Percentiles rank a stretch among this genome's conserved stretches.
phyloP scores from a whole-genome alignment of 2,329 filamentous ascomycete genomes.

The Pestalotiopsis sp. region DNA sequence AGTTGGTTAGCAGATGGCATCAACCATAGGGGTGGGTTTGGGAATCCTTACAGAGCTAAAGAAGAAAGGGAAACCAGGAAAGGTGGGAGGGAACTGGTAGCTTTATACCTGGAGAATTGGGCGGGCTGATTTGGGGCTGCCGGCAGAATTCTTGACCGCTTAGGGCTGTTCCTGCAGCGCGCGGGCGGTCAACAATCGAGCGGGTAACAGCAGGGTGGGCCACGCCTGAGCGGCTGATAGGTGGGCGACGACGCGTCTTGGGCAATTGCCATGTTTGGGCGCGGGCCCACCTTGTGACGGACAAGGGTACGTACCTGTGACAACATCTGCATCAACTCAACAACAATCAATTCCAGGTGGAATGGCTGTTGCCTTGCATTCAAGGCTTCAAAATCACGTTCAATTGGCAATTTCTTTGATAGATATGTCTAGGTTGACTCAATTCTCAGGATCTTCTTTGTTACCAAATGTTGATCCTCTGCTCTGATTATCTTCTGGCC shows the following conservation, averaged over 20 bases:
- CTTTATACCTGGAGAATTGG: not conserved
- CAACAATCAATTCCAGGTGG: too few species aligned
- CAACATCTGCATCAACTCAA: not conserved
- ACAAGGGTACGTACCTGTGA: not conserved
- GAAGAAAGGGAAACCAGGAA: slow-evolving; percentile 14
- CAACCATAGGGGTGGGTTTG: too few species aligned
- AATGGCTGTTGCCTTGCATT: too few species aligned
- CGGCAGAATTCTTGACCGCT: slow-evolving; percentile 7
- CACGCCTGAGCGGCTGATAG: too few species aligned
- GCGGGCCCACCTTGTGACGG: not conserved
- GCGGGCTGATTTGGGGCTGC: not conserved
- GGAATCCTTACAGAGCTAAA: too few species aligned
- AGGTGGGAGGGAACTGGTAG: not conserved
- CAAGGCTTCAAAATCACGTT: too few species aligned
- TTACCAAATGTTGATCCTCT: too few species aligned
- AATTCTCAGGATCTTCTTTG: too few species aligned
- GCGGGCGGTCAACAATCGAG: not conserved
- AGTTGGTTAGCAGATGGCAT: too few species aligned
- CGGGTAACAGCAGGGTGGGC: not conserved
- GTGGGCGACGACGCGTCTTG: not conserved
- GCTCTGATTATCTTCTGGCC: too few species aligned
- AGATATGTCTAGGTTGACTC: too few species aligned
- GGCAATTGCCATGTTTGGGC: not conserved
- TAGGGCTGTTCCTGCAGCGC: not conserved
- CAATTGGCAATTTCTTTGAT: too few species aligned